Evolutionary conservation across 192 early-diverging fungal species (phyloP).

Genomic region (Umbelopsis vinacea): DNA sequence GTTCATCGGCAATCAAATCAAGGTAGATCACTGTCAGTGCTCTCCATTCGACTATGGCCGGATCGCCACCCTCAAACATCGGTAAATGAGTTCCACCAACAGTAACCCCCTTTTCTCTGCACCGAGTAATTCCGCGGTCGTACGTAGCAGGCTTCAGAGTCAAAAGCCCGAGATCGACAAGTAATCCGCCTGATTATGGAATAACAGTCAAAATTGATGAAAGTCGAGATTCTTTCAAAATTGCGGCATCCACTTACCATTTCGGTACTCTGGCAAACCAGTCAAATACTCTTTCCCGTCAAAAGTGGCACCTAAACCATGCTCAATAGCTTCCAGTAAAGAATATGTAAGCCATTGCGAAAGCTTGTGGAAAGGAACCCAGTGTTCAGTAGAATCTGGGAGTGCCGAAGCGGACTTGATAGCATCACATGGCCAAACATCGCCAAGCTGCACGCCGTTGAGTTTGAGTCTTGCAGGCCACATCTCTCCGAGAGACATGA

Average conservation of each 20-base stretch:
- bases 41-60: conserved; percentile 92
- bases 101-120: conserved; percentile 32
- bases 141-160: conserved; percentile 52
- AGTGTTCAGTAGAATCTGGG: conserved; percentile 38
- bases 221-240: conserved; percentile 9
- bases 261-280: conserved; percentile 85
- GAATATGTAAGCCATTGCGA: conserved; percentile 97
- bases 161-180: conserved; percentile 85
- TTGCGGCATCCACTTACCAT: conserved; percentile 52
- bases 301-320: conserved; percentile 45
- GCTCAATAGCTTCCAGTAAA: conserved; percentile 77
- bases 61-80: conserved; percentile 76
- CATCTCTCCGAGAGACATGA: conserved; percentile 80
- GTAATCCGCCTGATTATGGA: conserved; percentile 66
- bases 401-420: conserved; percentile 38
- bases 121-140: conserved; percentile 55
- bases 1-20: conserved; percentile 68
- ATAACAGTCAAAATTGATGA: not conserved
- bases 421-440: conserved; percentile 84
- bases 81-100: conserved; percentile 55
- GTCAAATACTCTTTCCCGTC: conserved; percentile 73
- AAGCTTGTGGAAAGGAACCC: conserved; percentile 91
- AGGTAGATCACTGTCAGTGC: conserved; percentile 86
- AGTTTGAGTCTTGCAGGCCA: conserved; percentile 84
- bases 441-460: conserved; percentile 80